These are phyloP conservation scores for Orychophragmus violaceus DNA, from an alignment of 345 rosid species.

Conservation along the genomic window DNA sequence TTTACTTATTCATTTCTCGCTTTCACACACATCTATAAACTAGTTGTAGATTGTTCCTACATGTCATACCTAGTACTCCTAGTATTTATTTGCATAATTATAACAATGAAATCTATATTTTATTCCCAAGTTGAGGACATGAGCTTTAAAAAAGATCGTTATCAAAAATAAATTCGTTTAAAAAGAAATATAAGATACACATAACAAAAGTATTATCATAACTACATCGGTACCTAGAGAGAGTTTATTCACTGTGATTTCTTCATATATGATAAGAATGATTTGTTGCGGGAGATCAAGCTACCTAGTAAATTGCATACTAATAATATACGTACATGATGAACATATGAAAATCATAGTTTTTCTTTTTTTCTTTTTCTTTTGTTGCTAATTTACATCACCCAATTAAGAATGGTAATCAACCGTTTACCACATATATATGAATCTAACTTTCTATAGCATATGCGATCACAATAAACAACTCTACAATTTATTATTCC, in stretches of 20 bases:
- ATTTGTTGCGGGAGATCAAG: background rate
- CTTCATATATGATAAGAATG: background rate
- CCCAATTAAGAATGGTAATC: background rate
- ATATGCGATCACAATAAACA: background rate
- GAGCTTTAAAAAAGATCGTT: background rate
- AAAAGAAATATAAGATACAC: background rate
- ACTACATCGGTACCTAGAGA: background rate
- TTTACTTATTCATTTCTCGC: constrained; percentile 9
- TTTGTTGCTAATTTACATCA: background rate
- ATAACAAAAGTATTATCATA: background rate
- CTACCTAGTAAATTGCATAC: background rate
- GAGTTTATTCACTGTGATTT: background rate
- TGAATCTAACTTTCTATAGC: background rate
- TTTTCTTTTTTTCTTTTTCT: background rate
- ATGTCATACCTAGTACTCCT: background rate
- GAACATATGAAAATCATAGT: background rate
- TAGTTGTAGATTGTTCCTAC: background rate
- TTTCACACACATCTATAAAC: constrained; percentile 6
- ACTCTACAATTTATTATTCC: background rate
- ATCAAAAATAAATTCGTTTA: background rate
- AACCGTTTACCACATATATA: background rate
- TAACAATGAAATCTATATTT: background rate
- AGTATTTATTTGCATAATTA: background rate
- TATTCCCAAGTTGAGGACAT: background rate
- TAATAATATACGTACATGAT: background rate